phyloP scores from a whole-genome alignment of 805 yeast genomes.

The Scheffersomyces coipomensis region DNA sequence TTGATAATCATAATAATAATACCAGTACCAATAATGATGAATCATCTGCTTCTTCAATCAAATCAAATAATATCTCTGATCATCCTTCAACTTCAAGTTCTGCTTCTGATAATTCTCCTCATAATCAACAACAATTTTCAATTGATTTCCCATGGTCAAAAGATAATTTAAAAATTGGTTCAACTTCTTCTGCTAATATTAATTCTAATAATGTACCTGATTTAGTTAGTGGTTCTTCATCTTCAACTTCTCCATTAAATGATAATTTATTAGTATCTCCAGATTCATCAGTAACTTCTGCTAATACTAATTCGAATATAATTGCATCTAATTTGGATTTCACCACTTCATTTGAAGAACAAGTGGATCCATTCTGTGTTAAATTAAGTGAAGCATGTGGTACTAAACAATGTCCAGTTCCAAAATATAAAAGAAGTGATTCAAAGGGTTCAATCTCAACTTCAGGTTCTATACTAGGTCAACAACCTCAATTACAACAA shows the following conservation, averaged over 20 bases:
- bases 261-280: constrained; percentile 35
- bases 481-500: not conserved
- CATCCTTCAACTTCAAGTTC: constrained; percentile 4
- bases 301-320: constrained; percentile 11
- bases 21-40: constrained; percentile 1
- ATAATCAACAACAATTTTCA: constrained; percentile 26
- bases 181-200: not conserved
- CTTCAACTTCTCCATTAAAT: constrained; percentile 38
- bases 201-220: constrained; percentile 24
- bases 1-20: constrained; percentile 5
- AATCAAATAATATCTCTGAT: constrained; percentile 2
- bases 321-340: constrained; percentile 14
- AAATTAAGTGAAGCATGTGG: constrained; percentile 84
- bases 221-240: constrained; percentile 34
- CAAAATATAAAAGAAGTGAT: constrained; percentile 35
- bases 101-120: constrained; percentile 4
- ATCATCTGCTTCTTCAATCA: not conserved
- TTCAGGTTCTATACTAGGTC: not conserved
- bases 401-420: constrained; percentile 64
- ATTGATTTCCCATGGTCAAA: constrained; percentile 56
- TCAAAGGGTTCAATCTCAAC: not conserved
- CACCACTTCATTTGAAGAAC: constrained; percentile 53
- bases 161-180: constrained; percentile 11
- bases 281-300: constrained; percentile 20
- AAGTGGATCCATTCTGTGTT: constrained; percentile 72